Evolutionary conservation across 768 basidiomycete species (phyloP), one percentile per base, ranked within the genome.

Genomic region (Gymnopilus dilepis): DNA sequence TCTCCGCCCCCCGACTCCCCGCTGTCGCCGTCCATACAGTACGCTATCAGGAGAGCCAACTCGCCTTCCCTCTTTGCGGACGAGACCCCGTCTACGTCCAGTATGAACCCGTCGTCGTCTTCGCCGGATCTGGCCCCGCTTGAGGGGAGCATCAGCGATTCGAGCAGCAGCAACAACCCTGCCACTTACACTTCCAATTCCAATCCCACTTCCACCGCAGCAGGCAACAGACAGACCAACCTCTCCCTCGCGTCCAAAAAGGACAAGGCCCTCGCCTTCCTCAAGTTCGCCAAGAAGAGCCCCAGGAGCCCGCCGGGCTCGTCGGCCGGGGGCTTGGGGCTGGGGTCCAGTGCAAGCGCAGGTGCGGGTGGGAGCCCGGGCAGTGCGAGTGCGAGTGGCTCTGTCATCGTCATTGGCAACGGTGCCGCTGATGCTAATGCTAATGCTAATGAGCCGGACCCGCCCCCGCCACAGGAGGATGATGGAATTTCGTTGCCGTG

Each of bases 401-500:
- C 58, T 7, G 56, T 62, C 30, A 52, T 66, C 3, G 61, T 61
- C 24, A 61, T 63, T 45, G 61, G 52, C 42, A 58, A 57, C 62
- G 13, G 56, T 12, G 15, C 9, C 62, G 19, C 60, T 34, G 4
- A 47, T 19, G 45, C 31, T 12, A 37, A 37, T 60, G 19, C 60
- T 34, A 5, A 47, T 19, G 45, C 31, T 31, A 55, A 48, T 33
- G 63, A 76, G 64, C 67, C 73, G 59, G 61, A 60, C 60, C 48
- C 58, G 34, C 68, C 70, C 19, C 65, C 71, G 22, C 67, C 72
- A 8, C 61, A 65, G 15, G 84, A 83, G 5, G 89, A 91, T 64
- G 84, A 86, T 17, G 82, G 80, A 24, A 89, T 92, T 42, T 87
- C 89, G 0, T 63, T 77, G 62, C 91, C 91, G 4, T 91, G 86